Conservation (phyloP, 192 early-diverging fungal species). For the Rhizophagus clarus region DNA sequence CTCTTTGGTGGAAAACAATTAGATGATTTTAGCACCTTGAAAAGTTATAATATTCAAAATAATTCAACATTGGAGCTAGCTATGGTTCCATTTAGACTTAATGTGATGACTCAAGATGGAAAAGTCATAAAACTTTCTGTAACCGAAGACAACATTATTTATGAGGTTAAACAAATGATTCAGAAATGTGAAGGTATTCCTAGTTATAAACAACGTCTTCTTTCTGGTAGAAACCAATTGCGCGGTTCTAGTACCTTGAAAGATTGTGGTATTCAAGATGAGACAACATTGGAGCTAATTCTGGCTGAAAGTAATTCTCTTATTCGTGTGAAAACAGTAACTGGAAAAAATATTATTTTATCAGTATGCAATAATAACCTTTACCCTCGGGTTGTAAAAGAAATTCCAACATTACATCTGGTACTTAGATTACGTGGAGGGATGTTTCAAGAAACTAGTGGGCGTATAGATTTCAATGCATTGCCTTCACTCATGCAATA, state of each 20-base stretch:
- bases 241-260: constrained; percentile 65
- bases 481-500: background rate
- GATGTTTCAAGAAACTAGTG: too few species aligned
- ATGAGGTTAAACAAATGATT: constrained; percentile 80
- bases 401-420: constrained; percentile 54
- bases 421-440: constrained; percentile 67
- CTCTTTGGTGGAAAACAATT: constrained; percentile 77
- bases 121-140: constrained; percentile 78
- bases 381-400: too few species aligned
- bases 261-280: constrained; percentile 75
- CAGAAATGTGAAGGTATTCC: constrained; percentile 79
- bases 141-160: constrained; percentile 72
- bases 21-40: constrained; percentile 69
- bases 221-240: constrained; percentile 66
- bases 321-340: too few species aligned
- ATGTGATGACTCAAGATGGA: constrained; percentile 73
- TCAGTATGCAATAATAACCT: too few species aligned
- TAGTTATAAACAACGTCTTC: constrained; percentile 67
- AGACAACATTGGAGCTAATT: constrained; percentile 35
- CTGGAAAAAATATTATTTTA: too few species aligned
- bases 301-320: too few species aligned
- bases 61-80: constrained; percentile 66
- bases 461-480: background rate
- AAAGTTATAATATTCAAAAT: constrained; percentile 73
- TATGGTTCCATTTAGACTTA: constrained; percentile 65